phyloP scores from a whole-genome alignment of 768 basidiomycete genomes.

The Naganishia vaughanmartiniae region DNA sequence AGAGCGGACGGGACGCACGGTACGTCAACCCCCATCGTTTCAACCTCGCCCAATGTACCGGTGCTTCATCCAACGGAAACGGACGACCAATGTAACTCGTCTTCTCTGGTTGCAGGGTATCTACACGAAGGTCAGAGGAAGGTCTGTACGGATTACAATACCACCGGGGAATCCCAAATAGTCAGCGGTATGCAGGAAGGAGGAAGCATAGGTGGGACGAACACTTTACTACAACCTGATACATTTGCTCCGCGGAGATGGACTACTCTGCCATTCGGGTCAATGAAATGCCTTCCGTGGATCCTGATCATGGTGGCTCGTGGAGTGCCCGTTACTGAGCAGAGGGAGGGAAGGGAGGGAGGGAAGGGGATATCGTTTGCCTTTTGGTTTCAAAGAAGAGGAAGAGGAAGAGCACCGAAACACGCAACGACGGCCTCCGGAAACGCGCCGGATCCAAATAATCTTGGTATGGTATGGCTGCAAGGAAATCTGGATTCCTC shows the following conservation, averaged over 20 bases:
- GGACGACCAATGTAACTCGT: conserved; percentile 88
- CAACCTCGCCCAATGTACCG: conserved; percentile 73
- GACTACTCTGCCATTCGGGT: conserved; percentile 74
- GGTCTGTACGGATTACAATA: conserved; percentile 22
- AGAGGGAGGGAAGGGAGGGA: neutral
- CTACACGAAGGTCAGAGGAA: conserved; percentile 8
- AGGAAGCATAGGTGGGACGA: conserved; percentile 43
- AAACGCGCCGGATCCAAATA: neutral
- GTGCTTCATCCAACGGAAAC: conserved; percentile 84
- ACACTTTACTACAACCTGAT: conserved; percentile 79
- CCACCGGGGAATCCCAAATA: no score
- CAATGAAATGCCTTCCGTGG: conserved; percentile 77
- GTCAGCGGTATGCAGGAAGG: no score
- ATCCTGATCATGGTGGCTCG: conserved; percentile 42
- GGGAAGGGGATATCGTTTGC: neutral
- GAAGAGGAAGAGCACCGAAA: neutral
- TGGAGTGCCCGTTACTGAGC: no score
- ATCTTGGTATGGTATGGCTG: no score
- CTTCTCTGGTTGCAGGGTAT: conserved; percentile 38
- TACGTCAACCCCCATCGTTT: conserved; percentile 85
- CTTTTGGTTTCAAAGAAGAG: no score
- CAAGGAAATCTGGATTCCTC: no score
- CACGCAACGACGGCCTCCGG: neutral
- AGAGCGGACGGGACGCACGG: conserved; percentile 56
- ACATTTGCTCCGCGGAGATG: conserved; percentile 80